Conservation (phyloP, 2,329 filamentous ascomycete genomes). For the Colletotrichum tabaci region DNA sequence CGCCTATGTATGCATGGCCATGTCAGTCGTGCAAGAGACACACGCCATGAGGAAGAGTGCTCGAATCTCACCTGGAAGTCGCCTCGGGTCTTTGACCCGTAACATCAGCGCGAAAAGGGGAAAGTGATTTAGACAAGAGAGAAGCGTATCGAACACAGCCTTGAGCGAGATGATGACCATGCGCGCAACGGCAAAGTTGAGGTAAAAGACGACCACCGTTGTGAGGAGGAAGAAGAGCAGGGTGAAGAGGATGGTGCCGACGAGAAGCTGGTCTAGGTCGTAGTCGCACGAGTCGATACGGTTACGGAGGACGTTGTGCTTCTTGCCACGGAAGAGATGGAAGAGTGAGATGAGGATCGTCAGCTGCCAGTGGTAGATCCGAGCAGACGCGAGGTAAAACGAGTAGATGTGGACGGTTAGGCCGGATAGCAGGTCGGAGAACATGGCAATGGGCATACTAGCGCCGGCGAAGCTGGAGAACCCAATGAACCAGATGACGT, state of each 20-base stretch:
- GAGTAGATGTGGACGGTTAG: constrained; percentile 97
- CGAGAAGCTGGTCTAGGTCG: constrained; percentile 94
- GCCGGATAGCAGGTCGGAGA: constrained; percentile 92
- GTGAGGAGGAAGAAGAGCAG: constrained; percentile 94
- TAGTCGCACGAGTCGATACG: constrained; percentile 99
- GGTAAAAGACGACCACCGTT: constrained; percentile 95
- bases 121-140: constrained; percentile 97
- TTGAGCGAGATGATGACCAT: constrained; percentile 97
- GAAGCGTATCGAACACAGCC: constrained; percentile 88
- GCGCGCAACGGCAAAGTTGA: constrained; percentile 93
- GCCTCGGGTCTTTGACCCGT: constrained; percentile 89
- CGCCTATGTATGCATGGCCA: constrained; percentile 63
- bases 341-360: constrained; percentile 98
- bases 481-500: constrained; percentile 92
- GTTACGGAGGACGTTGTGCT: constrained; percentile 95
- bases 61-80: constrained; percentile 79
- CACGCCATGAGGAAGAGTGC: constrained; percentile 49
- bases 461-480: constrained; percentile 96
- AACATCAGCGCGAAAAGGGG: constrained; percentile 98
- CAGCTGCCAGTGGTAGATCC: constrained; percentile 99
- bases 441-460: constrained; percentile 95
- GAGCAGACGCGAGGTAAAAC: constrained; percentile 96
- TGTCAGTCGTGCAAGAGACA: constrained; percentile 63
- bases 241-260: constrained; percentile 97
- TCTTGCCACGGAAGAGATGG: constrained; percentile 97